These are phyloP conservation scores for Juglanconis juglandina DNA, from an alignment of 2,329 filamentous ascomycete species.

Conservation along the genomic window DNA sequence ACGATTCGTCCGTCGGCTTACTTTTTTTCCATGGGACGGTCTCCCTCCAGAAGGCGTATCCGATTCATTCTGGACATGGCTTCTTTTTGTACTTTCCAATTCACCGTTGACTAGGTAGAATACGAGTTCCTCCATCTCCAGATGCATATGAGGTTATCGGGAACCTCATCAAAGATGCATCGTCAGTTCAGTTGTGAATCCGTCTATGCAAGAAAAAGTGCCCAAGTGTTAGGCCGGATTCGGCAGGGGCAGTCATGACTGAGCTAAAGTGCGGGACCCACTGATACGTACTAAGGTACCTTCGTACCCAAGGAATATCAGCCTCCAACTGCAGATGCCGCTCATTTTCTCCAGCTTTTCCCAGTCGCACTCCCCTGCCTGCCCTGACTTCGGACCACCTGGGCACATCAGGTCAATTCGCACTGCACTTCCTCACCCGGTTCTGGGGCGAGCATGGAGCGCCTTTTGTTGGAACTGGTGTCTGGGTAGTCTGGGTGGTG, in stretches of 20 bases:
- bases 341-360: not conserved
- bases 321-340: conserved; percentile 3
- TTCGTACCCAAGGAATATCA: conserved; percentile 1
- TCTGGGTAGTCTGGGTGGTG: not conserved
- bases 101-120: no score
- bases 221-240: not conserved
- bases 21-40: no score
- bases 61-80: no score
- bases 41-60: no score
- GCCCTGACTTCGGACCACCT: not conserved
- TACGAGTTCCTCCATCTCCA: no score
- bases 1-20: not conserved
- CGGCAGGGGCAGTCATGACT: not conserved
- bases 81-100: no score
- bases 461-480: not conserved
- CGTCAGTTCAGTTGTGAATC: no score
- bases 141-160: no score
- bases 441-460: not conserved
- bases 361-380: not conserved
- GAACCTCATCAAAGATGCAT: no score
- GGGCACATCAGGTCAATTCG: not conserved
- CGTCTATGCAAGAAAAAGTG: no score
- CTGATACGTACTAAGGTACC: not conserved
- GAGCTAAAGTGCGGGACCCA: not conserved
- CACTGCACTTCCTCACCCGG: not conserved